phyloP scores from a whole-genome alignment of 306 rosid genomes.

The Luffa acutangula region DNA sequence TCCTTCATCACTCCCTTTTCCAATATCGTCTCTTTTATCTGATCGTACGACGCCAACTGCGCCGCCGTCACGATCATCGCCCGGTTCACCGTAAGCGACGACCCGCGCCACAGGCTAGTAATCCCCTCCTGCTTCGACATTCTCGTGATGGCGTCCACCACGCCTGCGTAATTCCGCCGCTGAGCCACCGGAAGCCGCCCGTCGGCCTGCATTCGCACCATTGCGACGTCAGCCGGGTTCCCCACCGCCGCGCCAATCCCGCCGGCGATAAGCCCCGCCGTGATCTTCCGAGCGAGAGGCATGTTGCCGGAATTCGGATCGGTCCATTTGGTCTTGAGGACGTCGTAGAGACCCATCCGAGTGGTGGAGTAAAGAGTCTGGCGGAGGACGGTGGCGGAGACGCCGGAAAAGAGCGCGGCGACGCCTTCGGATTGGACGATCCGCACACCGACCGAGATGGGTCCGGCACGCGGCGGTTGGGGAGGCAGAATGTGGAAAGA shows the following conservation, averaged over 20 bases:
- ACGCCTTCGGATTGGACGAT: background rate
- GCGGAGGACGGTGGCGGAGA: constrained; percentile 2
- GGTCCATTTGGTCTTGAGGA: constrained; percentile 42
- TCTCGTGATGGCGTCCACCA: constrained; percentile 47
- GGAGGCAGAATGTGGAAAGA: background rate
- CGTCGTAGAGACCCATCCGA: constrained; percentile 7
- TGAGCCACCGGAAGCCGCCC: constrained; percentile 51
- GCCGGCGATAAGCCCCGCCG: constrained; percentile 56
- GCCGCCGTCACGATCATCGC: constrained; percentile 96
- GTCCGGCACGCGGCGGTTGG: constrained; percentile 15
- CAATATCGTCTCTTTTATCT: constrained; percentile 53
- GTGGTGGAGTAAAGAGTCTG: constrained; percentile 11
- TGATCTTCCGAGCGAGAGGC: constrained; percentile 30
- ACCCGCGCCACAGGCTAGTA: constrained; percentile 79
- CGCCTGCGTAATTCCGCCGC: constrained; percentile 61
- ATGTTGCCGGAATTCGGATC: constrained; percentile 36
- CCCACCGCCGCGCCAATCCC: constrained; percentile 76
- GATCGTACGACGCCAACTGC: constrained; percentile 71
- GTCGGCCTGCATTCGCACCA: constrained; percentile 92
- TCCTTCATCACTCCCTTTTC: constrained; percentile 45
- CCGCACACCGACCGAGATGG: constrained; percentile 19
- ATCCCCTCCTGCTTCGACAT: constrained; percentile 62
- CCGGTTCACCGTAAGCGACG: constrained; percentile 75
- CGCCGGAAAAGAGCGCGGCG: background rate
- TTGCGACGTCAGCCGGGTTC: constrained; percentile 82